A percentile compares a stretch with the other conserved stretches of the same genome.
These are phyloP conservation scores for Fragaria nilgerrensis DNA, from an alignment of 306 rosid species.

Conservation along the genomic window DNA sequence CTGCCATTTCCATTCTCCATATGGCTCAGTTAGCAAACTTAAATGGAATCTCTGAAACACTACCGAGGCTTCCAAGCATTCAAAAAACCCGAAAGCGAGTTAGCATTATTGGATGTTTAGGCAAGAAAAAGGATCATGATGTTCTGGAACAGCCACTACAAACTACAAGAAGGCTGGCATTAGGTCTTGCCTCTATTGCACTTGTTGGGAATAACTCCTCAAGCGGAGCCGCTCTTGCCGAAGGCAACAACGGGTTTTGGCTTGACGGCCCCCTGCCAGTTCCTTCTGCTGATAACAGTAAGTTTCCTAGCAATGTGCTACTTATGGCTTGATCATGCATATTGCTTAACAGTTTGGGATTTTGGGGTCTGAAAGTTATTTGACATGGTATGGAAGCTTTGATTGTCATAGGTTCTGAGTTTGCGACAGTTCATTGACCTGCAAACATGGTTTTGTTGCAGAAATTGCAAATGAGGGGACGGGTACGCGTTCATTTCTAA, in stretches of 20 bases:
- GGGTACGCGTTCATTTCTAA: slow-evolving; percentile 76
- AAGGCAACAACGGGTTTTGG: slow-evolving; percentile 73
- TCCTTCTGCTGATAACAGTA: slow-evolving; percentile 67
- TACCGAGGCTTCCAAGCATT: slow-evolving; percentile 42
- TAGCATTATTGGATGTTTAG: slow-evolving; percentile 31
- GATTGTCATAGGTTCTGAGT: background rate
- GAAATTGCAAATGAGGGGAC: slow-evolving; percentile 80
- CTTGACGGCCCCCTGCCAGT: slow-evolving; percentile 56
- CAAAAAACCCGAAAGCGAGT: slow-evolving; percentile 30
- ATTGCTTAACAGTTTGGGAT: background rate
- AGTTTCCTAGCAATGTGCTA: slow-evolving; percentile 25
- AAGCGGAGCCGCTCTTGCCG: slow-evolving; percentile 50
- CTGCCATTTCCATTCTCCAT: slow-evolving; percentile 27
- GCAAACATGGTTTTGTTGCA: slow-evolving; percentile 25
- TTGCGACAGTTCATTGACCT: background rate
- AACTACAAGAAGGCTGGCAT: slow-evolving; percentile 65
- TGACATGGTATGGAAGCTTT: background rate
- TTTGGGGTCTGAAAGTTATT: background rate
- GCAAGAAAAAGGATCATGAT: slow-evolving; percentile 44
- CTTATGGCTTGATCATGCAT: background rate
- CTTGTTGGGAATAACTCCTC: slow-evolving; percentile 34
- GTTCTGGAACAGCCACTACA: slow-evolving; percentile 40
- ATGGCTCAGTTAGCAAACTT: slow-evolving; percentile 60
- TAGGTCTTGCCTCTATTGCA: slow-evolving; percentile 59
- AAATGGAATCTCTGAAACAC: slow-evolving; percentile 55